phyloP scores from a whole-genome alignment of 371 early-diverging fungal species.

The Rhizopus stolonifer region DNA sequence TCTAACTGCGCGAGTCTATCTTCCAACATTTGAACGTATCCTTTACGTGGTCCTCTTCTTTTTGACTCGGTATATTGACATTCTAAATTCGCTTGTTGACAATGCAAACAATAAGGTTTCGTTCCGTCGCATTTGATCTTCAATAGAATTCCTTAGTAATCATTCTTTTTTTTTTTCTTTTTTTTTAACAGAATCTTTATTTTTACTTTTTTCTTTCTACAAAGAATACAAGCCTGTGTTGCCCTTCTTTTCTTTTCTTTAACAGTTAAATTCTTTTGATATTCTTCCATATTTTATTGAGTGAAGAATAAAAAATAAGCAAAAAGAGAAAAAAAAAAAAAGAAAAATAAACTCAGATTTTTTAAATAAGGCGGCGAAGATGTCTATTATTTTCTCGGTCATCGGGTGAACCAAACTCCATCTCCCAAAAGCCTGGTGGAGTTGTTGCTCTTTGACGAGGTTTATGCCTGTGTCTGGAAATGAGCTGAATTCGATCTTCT shows the following conservation, averaged over 20 bases:
- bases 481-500: slow-evolving; percentile 11
- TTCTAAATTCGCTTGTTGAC: slow-evolving; percentile 56
- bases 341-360: too few species aligned
- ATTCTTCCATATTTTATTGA: slow-evolving; percentile 2
- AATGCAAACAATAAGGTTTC: slow-evolving; percentile 81
- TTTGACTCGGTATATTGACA: slow-evolving; percentile 80
- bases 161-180: background rate
- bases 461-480: slow-evolving; percentile 13
- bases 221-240: slow-evolving; percentile 80
- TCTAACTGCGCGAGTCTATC: slow-evolving; percentile 68
- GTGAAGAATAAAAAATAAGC: background rate
- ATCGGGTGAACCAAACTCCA: slow-evolving; percentile 14
- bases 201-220: slow-evolving; percentile 76
- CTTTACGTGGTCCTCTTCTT: slow-evolving; percentile 81
- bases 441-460: slow-evolving; percentile 8
- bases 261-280: slow-evolving; percentile 8
- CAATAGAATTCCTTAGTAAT: too few species aligned
- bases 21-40: slow-evolving; percentile 74
- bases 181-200: background rate
- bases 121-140: slow-evolving; percentile 80
- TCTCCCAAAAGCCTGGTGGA: slow-evolving; percentile 20
- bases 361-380: background rate
- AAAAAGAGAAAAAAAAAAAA: background rate
- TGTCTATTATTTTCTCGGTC: background rate
- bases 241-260: slow-evolving; percentile 63